A percentile compares a stretch with the other conserved stretches of the same genome.
Conservation (phyloP, 768 basidiomycete species). For the Termitomyces titanicus region DNA sequence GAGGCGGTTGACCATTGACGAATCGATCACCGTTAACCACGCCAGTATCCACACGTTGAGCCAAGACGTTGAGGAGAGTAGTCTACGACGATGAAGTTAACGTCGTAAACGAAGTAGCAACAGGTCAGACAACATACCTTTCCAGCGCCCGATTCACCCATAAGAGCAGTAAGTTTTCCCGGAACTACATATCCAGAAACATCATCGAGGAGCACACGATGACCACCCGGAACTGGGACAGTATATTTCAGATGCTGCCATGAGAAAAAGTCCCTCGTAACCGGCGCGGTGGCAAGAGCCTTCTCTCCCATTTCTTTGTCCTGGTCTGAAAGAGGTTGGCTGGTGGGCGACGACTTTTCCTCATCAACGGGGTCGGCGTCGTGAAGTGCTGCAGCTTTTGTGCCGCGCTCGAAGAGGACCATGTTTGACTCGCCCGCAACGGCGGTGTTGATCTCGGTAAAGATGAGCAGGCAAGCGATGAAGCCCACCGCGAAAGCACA, state of each 20-base stretch:
- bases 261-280: constrained; percentile 65
- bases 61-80: constrained; percentile 55
- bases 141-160: constrained; percentile 56
- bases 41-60: constrained; percentile 44
- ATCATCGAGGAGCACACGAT: constrained; percentile 56
- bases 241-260: constrained; percentile 73
- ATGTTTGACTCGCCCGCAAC: constrained; percentile 34
- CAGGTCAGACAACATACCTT: constrained; percentile 28
- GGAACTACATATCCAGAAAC: constrained; percentile 80
- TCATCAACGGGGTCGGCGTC: constrained; percentile 32
- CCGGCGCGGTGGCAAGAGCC: constrained; percentile 37
- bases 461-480: constrained; percentile 48
- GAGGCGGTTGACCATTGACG: constrained; percentile 52
- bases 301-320: constrained; percentile 22
- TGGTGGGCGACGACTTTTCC: constrained; percentile 24
- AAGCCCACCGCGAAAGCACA: constrained; percentile 64
- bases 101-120: neutral
- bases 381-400: constrained; percentile 28
- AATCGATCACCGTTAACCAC: constrained; percentile 48
- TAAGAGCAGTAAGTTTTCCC: constrained; percentile 75
- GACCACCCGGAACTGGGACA: constrained; percentile 48
- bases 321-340: constrained; percentile 7
- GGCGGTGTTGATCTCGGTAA: constrained; percentile 52
- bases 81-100: constrained; percentile 27
- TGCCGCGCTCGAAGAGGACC: constrained; percentile 64